Percentiles rank a stretch among this genome's conserved stretches.
Evolutionary conservation across 2,329 filamentous ascomycete species (phyloP).

Genomic region (Fusarium vanettenii): DNA sequence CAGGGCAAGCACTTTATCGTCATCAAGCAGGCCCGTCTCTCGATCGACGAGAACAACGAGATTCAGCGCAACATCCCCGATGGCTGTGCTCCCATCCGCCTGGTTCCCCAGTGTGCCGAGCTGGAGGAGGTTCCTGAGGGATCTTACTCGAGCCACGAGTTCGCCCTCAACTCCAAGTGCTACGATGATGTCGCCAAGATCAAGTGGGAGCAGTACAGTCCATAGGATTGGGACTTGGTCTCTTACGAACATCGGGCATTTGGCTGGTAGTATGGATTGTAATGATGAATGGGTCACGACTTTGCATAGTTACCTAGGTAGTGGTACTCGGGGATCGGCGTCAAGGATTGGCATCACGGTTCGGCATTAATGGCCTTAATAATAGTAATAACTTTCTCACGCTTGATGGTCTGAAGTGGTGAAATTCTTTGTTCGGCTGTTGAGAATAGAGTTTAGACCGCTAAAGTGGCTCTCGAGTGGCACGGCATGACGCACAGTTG

Average conservation of each 20-base stretch:
- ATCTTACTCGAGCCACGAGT: constrained; percentile 53
- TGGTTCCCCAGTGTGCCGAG: constrained; percentile 57
- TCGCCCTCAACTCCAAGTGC: constrained; percentile 52
- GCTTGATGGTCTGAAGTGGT: not conserved
- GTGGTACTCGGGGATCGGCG: constrained; percentile 17
- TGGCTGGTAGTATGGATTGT: constrained; percentile 11
- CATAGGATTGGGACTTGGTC: constrained; percentile 7
- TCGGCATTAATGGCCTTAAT: constrained; percentile 23
- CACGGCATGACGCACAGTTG: constrained; percentile 3
- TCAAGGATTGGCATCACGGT: constrained; percentile 1
- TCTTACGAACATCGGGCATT: not conserved
- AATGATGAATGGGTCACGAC: constrained; percentile 32
- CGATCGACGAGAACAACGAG: constrained; percentile 35
- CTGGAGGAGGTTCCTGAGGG: constrained; percentile 51
- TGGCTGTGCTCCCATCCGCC: constrained; percentile 55
- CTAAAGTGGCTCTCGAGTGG: constrained; percentile 8
- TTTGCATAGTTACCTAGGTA: constrained; percentile 9
- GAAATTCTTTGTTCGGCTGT: not conserved
- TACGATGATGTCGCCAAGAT: constrained; percentile 52
- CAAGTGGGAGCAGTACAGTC: constrained; percentile 41
- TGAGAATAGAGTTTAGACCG: not conserved
- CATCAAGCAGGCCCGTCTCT: constrained; percentile 52
- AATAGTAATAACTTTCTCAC: constrained; percentile 24
- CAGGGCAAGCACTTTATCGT: constrained; percentile 49
- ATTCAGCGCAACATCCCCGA: constrained; percentile 42